Base-by-base conservation (phyloP, 225 moss, liverwort and hornwort genomes). In the Polytrichum formosum region DNA sequence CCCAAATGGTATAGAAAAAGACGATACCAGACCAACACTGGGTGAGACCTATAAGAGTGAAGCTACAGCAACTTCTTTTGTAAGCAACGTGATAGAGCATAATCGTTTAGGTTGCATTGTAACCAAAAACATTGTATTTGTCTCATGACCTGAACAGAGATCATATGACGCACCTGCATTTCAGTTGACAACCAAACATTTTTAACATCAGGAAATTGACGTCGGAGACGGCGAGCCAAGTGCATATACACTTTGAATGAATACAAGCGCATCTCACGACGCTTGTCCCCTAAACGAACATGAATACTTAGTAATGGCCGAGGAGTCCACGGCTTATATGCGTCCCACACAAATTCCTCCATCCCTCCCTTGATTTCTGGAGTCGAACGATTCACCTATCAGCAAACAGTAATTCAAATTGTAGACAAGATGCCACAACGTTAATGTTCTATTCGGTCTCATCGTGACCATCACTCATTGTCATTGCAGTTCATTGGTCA, bases 201-300 rank as follows among this genome's bases (percentile, higher is more conserved):
- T 70, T 77, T 56, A 25, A 74, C 18, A 17, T 56, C 56, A 7
- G 82, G 82, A 68, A 76, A 85, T 1, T 18, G 54, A 25, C 56
- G 70, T 7, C 56, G 67, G 46, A 85, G 21, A n/a, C 72, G 66
- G 28, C 67, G 67, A 5, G 74, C 79, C 59, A 85, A 74, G 2
- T 16, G 20, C 79, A 85, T 82, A 0, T 79, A 85, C 5, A 59
- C 37, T 65, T 82, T 76, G 27, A 85, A 79, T 37, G 76, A 78
- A 65, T 70, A 78, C 20, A 85, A 72, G 1, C 5, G 60, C 85
- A 82, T 85, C 67, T 82, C 79, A 21, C 53, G 72, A 6, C 65
- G 28, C 46, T 85, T 85, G 61, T 85, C 82, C 55, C 82, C 85
- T 59, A 82, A 76, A 0, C 76, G 59, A 8, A 85, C 68, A 56